Conservation (phyloP, 75 land plant species). For the Selaginella tamariscina region DNA sequence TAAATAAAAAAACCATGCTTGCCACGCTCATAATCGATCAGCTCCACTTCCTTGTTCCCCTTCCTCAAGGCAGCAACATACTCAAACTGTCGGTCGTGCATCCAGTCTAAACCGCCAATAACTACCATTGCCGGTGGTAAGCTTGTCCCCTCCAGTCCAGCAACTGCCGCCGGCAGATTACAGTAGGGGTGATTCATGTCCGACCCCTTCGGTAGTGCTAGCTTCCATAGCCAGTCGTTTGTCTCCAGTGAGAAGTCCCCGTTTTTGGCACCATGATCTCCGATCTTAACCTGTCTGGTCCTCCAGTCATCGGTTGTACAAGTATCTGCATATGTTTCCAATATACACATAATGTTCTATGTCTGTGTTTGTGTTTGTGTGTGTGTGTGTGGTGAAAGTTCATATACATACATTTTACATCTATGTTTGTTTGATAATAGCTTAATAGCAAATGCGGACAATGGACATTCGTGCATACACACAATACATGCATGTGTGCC, state of each 20-base stretch:
- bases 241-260: not conserved
- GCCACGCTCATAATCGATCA: not conserved
- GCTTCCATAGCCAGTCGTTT: not conserved
- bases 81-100: conserved; percentile 7
- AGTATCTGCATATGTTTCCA: too few relatives aligned
- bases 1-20: not conserved
- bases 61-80: not conserved
- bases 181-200: not conserved
- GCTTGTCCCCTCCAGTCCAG: not conserved
- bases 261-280: not conserved
- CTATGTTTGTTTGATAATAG: too few relatives aligned
- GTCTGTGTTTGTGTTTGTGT: too few relatives aligned
- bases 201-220: not conserved
- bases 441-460: too few relatives aligned
- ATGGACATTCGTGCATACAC: too few relatives aligned
- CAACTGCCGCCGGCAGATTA: not conserved
- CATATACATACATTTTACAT: too few relatives aligned
- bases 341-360: too few relatives aligned
- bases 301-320: not conserved
- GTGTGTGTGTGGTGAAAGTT: too few relatives aligned
- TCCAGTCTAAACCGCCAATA: conserved; percentile 1
- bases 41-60: not conserved
- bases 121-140: not conserved
- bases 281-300: not conserved
- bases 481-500: too few relatives aligned